These are phyloP conservation scores for Leucaena leucocephala DNA, from an alignment of 306 rosid genomes.

Conservation along the genomic window DNA sequence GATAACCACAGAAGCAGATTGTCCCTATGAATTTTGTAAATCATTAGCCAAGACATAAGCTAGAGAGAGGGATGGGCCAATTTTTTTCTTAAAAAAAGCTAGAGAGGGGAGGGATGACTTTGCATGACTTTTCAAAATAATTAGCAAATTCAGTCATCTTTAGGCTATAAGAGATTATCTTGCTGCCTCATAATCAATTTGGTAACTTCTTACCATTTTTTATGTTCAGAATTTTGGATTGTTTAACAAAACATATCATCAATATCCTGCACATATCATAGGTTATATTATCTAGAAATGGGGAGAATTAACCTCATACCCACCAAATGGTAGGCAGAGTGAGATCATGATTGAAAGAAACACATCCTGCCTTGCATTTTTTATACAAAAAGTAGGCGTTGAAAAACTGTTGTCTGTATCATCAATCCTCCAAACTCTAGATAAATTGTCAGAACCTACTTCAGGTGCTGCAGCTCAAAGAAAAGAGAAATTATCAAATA, in stretches of 20 bases:
- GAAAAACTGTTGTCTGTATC: conserved; percentile 93
- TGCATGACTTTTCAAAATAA: neutral
- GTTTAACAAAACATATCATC: conserved; percentile 1
- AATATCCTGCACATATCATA: neutral
- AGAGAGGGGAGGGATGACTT: neutral
- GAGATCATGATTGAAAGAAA: conserved; percentile 87
- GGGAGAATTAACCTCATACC: conserved; percentile 57
- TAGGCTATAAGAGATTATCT: neutral
- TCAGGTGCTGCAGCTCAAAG: conserved; percentile 82
- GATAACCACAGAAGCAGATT: conserved; percentile 66
- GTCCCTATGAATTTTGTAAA: conserved; percentile 49
- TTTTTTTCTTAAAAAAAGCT: neutral
- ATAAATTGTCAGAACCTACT: conserved; percentile 70
- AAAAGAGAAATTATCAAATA: conserved; percentile 41
- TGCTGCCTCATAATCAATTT: conserved; percentile 2
- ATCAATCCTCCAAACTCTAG: conserved; percentile 89
- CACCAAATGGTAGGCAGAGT: conserved; percentile 70
- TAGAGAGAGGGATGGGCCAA: neutral
- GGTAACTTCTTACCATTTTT: conserved; percentile 4
- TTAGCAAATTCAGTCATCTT: neutral
- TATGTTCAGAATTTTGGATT: conserved; percentile 12
- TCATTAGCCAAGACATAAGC: conserved; percentile 27
- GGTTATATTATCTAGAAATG: conserved; percentile 16
- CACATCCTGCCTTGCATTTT: conserved; percentile 87
- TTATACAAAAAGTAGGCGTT: conserved; percentile 80